Evolutionary conservation across 257 asterid species (phyloP).

Genomic region (Petunia axillaris): DNA sequence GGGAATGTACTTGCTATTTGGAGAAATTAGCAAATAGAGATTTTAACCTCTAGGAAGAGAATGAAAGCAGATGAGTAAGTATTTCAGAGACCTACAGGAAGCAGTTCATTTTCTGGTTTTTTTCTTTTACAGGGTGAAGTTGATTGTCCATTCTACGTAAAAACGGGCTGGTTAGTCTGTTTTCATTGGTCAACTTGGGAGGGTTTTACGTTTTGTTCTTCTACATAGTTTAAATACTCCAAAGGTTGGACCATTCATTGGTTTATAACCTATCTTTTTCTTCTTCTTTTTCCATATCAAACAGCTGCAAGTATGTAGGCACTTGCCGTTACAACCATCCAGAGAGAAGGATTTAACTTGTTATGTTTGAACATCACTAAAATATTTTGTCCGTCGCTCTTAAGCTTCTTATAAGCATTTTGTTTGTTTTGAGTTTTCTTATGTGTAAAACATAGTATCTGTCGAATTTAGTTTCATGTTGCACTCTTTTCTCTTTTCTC

Average conservation of each 20-base stretch:
- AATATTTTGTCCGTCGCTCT: constrained; percentile 12
- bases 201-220: constrained; percentile 12
- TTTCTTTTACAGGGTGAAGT: constrained; percentile 75
- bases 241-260: neutral
- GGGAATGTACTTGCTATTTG: no score
- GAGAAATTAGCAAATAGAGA: no score
- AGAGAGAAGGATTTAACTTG: constrained; percentile 47
- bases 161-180: constrained; percentile 81
- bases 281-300: constrained; percentile 39
- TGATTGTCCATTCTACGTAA: constrained; percentile 27
- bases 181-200: constrained; percentile 25
- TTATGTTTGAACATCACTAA: neutral
- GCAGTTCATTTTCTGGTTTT: neutral
- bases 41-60: no score
- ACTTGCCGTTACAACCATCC: constrained; percentile 94
- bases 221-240: neutral
- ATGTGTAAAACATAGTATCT: neutral
- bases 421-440: neutral
- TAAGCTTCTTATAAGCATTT: neutral
- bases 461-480: neutral
- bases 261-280: constrained; percentile 5
- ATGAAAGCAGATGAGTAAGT: no score
- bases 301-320: constrained; percentile 90
- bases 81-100: no score
- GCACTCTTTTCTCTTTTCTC: neutral